Percentiles rank a stretch among this genome's conserved stretches.
Evolutionary conservation across 2,329 filamentous ascomycete genomes (phyloP).

Genomic region (Berkeleyomyces rouxiae): DNA sequence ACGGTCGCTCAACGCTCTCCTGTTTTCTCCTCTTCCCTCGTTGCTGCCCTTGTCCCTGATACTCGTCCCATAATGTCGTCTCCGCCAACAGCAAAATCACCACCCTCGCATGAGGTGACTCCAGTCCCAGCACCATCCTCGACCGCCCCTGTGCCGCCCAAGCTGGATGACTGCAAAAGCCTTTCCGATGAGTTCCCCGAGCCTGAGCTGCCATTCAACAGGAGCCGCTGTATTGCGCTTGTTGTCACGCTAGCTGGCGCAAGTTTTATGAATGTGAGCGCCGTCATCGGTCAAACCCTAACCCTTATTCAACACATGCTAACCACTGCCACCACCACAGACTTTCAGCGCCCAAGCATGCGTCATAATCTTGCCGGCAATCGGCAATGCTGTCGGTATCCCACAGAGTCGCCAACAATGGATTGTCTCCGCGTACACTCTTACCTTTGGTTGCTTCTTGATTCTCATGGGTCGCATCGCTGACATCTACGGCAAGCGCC

Average conservation of each 20-base stretch:
- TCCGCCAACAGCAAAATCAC: background rate
- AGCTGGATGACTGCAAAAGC: background rate
- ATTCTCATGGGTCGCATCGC: constrained; percentile 51
- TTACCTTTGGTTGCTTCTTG: constrained; percentile 51
- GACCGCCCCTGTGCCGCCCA: background rate
- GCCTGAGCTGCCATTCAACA: constrained; percentile 26
- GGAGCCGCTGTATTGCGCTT: constrained; percentile 35
- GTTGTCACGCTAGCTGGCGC: constrained; percentile 38
- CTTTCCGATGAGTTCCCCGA: background rate
- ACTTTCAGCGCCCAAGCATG: constrained; percentile 41
- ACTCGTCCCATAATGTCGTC: background rate
- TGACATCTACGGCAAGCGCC: constrained; percentile 48
- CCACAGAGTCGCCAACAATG: constrained; percentile 45
- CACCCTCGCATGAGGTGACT: background rate
- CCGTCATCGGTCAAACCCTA: background rate
- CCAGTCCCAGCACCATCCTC: background rate
- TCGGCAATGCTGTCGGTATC: constrained; percentile 37
- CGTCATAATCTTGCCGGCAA: constrained; percentile 47
- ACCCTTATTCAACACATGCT: background rate
- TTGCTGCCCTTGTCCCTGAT: background rate
- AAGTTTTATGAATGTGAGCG: constrained; percentile 36
- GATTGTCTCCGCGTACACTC: constrained; percentile 48
- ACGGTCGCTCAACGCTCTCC: background rate
- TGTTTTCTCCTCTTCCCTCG: background rate
- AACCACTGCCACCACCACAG: constrained; percentile 19